Conservation (phyloP, 2,329 filamentous ascomycete species). For the Arthrinium phaeospermum region DNA sequence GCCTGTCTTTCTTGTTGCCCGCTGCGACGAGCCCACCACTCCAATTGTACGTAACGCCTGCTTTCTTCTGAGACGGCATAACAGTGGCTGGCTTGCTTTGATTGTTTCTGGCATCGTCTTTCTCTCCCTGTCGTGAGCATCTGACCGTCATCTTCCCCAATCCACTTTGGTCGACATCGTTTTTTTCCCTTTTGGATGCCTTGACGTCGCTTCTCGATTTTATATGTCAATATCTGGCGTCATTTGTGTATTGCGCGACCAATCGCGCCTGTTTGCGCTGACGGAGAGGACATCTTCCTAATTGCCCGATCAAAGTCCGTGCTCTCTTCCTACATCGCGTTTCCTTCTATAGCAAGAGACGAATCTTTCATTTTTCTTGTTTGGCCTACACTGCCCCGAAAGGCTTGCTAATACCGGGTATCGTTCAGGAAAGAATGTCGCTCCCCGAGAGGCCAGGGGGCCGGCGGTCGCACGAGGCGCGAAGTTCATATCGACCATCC, state of each 20-base stretch:
- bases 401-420: not conserved
- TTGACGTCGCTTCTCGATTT: not conserved
- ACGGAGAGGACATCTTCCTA: conserved; percentile 3
- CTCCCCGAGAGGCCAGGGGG: conserved; percentile 67
- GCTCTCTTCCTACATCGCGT: conserved; percentile 3
- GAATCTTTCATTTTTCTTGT: not conserved
- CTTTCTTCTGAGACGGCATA: conserved; percentile 17
- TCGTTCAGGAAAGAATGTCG: conserved; percentile 58
- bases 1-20: conserved; percentile 14
- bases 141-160: not conserved
- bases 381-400: not conserved
- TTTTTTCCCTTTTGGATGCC: not conserved
- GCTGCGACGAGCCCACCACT: not conserved
- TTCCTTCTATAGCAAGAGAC: not conserved
- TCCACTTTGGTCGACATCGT: conserved; percentile 1
- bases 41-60: conserved; percentile 17
- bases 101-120: not conserved
- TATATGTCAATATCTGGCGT: not conserved
- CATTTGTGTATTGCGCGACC: not conserved
- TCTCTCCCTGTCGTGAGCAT: not conserved
- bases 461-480: conserved; percentile 64
- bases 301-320: conserved; percentile 18
- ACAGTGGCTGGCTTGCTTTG: conserved; percentile 21
- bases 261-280: conserved; percentile 9
- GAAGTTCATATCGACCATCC: conserved; percentile 66